Base-by-base conservation (phyloP, 345 rosid genomes). In the Citrus mangshanensis region DNA sequence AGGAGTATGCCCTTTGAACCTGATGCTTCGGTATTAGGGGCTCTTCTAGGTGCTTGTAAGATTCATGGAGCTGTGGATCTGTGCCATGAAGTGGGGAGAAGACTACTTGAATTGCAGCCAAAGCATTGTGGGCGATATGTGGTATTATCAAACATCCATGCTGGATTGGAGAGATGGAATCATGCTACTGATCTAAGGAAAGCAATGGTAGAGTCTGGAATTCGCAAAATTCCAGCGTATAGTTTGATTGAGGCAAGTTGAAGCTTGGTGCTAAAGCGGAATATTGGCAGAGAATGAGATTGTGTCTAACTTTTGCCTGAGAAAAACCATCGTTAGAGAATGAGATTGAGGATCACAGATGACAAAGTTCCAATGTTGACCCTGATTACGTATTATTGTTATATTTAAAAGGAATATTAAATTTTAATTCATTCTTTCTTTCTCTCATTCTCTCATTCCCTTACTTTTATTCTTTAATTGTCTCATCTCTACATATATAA, bases 31-130 rank as follows among this genome's bases (percentile, higher is more conserved):
- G 89, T 92, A 49, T 77, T 89, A 49, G 95, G 97, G 13, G 93
- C 94, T 70, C 87, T 94, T 78, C 70, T 92, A 60, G 89, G 95
- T 3, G 91, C 93, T 74, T 94, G 92, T 75, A 94, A 82, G 84
- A 90, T 87, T 88, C 92, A 91, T 67, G 90, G 91, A 64, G 86
- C 87, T 22, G 67, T 71, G 68, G 88, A 86, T 66, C 68, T 92
- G 6, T 93, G 91, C 19, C 81, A 85, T 54, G 78, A 82, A 84
- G 85, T 92, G 0, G 97, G 91, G 14, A 75, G 78, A 67, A 80
- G 54, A 82, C 78, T 93, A 63, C 85, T 88, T 54, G 81, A 68
- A 73, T 68, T 89, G 83, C 92, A 86, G 71, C 88, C 93, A 10
- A 77, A 64, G 72, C 88, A 86, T 64, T 85, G 84, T 65, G 95